Base-by-base conservation (phyloP, 495 filamentous ascomycete genomes). In the Friedmanniomyces simplex region DNA sequence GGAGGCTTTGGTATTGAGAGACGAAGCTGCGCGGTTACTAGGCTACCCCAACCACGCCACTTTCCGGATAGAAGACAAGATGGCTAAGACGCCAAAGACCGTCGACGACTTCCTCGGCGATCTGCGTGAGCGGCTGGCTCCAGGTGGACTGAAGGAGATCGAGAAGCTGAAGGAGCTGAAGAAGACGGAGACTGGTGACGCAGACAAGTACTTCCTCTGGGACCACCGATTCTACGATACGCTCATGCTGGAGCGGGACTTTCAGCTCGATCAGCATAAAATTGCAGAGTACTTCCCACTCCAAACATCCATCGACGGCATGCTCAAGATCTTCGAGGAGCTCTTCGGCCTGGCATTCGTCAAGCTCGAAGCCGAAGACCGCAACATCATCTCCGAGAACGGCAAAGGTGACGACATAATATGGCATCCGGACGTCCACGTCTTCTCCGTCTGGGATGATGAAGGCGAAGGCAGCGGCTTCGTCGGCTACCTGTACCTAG, bases 221-320 rank as follows among this genome's bases (percentile, higher is more conserved):
- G 93, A 98, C 56, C 76, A 82, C 65, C 79, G 83, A 3, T 88
- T 82, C 71, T 98, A 98, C 71, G 86, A 95, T 70, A 83, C 88
- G 3, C 71, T 96, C 69, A 87, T 97, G 87, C 79, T 95, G 12
- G 90, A 97, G 76, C 82, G 88, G 66, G 86, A 97, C 61, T 96
- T 85, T 68, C 82, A 79, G 58, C 80, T 98, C 32, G 90, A 98
- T 66, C 87, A 95, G 60, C 81, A 89, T 67, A 82, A 85, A 52
- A 87, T 98, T 63, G 82, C 91, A 22, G 89, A 98, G 69, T 97
- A 93, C 71, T 98, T 97, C 76, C 91, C 93, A 2, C 73, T 97
- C 22, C 79, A 82, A 62, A 83, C 82, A 2, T 94, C 89, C 1
- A 86, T 98, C 50, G 74, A 79, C 28, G 89, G 87, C 55, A 98